Evolutionary conservation across 192 early-diverging fungal genomes (phyloP).

Genomic region (Rhizophagus sp.): DNA sequence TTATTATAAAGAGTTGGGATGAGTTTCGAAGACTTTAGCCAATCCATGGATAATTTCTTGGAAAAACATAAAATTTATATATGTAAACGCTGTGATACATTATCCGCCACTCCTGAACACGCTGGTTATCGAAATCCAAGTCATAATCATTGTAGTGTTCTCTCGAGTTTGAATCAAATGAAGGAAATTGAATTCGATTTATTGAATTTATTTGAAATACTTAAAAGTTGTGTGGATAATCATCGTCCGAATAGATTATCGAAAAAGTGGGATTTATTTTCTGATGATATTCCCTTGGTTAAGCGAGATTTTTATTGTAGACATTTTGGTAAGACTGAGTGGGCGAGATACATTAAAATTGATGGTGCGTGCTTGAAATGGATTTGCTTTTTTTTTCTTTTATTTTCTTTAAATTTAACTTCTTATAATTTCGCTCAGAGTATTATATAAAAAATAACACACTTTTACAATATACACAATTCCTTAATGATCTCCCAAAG

Average conservation of each 20-base stretch:
- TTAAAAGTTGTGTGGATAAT: conserved; percentile 7
- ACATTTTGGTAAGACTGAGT: background rate
- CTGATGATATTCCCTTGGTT: background rate
- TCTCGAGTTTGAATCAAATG: background rate
- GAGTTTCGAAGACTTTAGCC: background rate
- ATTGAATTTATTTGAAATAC: conserved; percentile 16
- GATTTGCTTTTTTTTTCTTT: too few relatives aligned
- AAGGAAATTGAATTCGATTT: conserved; percentile 7
- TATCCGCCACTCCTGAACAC: background rate
- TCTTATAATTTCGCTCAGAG: background rate
- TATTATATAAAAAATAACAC: conserved; percentile 4
- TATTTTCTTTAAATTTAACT: background rate
- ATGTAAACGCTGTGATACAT: background rate
- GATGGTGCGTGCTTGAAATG: background rate
- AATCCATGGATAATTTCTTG: conserved; percentile 1
- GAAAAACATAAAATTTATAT: conserved; percentile 16
- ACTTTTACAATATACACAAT: conserved; percentile 1
- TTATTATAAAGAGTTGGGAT: background rate
- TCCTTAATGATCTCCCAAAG: background rate
- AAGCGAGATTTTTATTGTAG: background rate
- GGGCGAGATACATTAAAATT: conserved; percentile 14
- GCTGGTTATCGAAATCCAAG: conserved; percentile 6
- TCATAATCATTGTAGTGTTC: background rate
- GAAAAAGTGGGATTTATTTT: conserved; percentile 7
- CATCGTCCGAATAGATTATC: background rate